Evolutionary conservation across 2,329 filamentous ascomycete species (phyloP), one percentile per base, ranked within the genome.

Genomic region (Trematosphaeria pertusa): DNA sequence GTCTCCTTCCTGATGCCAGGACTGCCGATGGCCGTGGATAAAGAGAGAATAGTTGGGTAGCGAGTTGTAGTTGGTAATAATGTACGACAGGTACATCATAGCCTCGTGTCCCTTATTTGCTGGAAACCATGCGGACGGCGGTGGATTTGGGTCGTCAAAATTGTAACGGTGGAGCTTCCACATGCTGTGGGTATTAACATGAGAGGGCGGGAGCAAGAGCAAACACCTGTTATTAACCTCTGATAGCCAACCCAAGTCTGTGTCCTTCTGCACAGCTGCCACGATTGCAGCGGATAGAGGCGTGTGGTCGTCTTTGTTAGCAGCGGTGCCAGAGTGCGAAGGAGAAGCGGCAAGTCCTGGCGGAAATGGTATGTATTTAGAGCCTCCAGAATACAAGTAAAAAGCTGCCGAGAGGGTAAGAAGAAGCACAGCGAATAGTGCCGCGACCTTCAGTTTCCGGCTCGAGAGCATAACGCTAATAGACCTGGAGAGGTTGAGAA

Each of bases 141-240:
- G 46, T 20, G 51, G 51, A 14, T 15, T 30, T 12, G 37, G 37
- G 15, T 34, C 37, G 68, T 3, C 56, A 65, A 10, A 71, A 49
- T 15, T 50, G 37, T 2, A 65, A 63, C 32, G 56, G 26, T 4
- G 53, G 54, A 38, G 67, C 62, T 14, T 35, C 36, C 36, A 40
- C 28, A 26, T 34, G 28, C 43, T 33, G 20, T 9, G 7, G 12
- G 12, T 35, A 14, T 33, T 28, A 28, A 28, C 7, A 28, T 4
- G n/a, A 22, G 24, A 4, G 31, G 19, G 7, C 17, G 7, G 6
- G 28, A 8, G n/a, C 7, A 28, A 18, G 33, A 28, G 22, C 9
- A 36, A 26, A 3, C 10, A 43, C 40, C 31, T 36, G 32, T 37
- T 14, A 36, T 43, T 43, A 20, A 37, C 17, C 15, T 36, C 31